A percentile compares a stretch with the other conserved stretches of the same genome.
phyloP scores from a whole-genome alignment of 495 filamentous ascomycete species.

The Penicillium herquei region DNA sequence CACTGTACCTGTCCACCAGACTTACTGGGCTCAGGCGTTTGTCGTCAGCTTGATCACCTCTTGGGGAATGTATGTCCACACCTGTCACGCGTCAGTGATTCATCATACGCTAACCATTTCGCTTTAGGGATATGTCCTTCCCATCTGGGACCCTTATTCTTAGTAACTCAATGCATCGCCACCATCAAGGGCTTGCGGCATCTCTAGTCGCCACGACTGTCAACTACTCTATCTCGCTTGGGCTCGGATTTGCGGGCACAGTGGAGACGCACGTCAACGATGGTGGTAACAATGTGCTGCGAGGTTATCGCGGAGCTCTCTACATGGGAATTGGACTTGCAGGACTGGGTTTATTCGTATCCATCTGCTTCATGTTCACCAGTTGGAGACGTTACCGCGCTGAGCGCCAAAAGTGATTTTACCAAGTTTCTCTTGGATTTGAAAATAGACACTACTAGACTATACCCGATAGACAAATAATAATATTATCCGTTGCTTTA shows the following conservation, averaged over 20 bases:
- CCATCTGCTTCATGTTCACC: background rate
- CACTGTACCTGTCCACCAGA: constrained; percentile 48
- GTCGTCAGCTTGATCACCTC: constrained; percentile 54
- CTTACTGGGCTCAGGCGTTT: constrained; percentile 62
- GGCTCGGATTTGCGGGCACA: constrained; percentile 61
- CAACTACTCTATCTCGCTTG: constrained; percentile 60
- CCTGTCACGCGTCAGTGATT: background rate
- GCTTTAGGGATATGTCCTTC: constrained; percentile 53
- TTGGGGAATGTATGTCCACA: constrained; percentile 49
- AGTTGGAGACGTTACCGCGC: background rate
- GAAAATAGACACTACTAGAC: too few relatives aligned
- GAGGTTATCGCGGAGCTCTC: constrained; percentile 55
- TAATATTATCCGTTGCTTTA: too few relatives aligned
- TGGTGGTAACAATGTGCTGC: constrained; percentile 42
- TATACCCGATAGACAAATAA: too few relatives aligned
- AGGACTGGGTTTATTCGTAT: background rate
- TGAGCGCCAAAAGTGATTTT: too few relatives aligned
- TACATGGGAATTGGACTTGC: constrained; percentile 54
- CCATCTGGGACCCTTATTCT: constrained; percentile 59
- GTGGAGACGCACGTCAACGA: constrained; percentile 51
- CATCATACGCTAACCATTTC: background rate
- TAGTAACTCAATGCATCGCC: constrained; percentile 51
- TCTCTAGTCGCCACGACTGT: constrained; percentile 58
- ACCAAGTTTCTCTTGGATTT: too few relatives aligned
- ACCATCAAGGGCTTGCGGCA: constrained; percentile 63